A percentile compares a stretch with the other conserved stretches of the same genome.
Evolutionary conservation across 805 yeast species (phyloP).

Genomic region (Ogataea nakhonphanomensis): DNA sequence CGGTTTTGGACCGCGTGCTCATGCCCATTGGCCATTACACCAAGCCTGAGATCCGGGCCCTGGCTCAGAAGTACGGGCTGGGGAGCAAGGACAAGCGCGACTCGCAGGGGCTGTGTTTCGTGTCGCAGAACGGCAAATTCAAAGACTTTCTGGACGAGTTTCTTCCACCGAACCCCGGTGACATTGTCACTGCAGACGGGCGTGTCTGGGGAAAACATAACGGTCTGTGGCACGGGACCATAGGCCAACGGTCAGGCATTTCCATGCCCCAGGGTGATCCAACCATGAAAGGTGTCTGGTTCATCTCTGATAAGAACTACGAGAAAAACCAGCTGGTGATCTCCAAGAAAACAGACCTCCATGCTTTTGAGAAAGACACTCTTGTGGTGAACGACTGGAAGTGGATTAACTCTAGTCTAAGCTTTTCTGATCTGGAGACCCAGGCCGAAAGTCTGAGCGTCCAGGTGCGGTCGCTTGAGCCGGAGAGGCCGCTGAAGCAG

Average conservation of each 20-base stretch:
- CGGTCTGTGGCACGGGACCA: slow-evolving; percentile 93
- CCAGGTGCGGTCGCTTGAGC: slow-evolving; percentile 75
- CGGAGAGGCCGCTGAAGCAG: slow-evolving; percentile 38
- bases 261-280: slow-evolving; percentile 91
- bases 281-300: slow-evolving; percentile 75
- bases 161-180: slow-evolving; percentile 69
- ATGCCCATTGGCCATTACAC: slow-evolving; percentile 79
- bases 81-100: slow-evolving; percentile 80
- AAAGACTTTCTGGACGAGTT: slow-evolving; percentile 72
- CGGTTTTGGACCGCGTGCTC: slow-evolving; percentile 46
- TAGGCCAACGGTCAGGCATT: slow-evolving; percentile 80
- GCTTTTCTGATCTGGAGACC: slow-evolving; percentile 7
- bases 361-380: slow-evolving; percentile 45
- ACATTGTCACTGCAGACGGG: slow-evolving; percentile 74
- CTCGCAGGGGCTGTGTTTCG: slow-evolving; percentile 94
- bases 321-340: slow-evolving; percentile 72
- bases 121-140: slow-evolving; percentile 61
- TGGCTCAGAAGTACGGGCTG: slow-evolving; percentile 55
- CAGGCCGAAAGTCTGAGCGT: slow-evolving; percentile 35
- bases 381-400: slow-evolving; percentile 45
- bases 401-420: slow-evolving; percentile 40
- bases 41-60: slow-evolving; percentile 68
- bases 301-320: slow-evolving; percentile 66
- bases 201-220: slow-evolving; percentile 73
- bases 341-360: slow-evolving; percentile 64